Evolutionary conservation across 768 basidiomycete genomes (phyloP).

Genomic region (Lactarius indigo): DNA sequence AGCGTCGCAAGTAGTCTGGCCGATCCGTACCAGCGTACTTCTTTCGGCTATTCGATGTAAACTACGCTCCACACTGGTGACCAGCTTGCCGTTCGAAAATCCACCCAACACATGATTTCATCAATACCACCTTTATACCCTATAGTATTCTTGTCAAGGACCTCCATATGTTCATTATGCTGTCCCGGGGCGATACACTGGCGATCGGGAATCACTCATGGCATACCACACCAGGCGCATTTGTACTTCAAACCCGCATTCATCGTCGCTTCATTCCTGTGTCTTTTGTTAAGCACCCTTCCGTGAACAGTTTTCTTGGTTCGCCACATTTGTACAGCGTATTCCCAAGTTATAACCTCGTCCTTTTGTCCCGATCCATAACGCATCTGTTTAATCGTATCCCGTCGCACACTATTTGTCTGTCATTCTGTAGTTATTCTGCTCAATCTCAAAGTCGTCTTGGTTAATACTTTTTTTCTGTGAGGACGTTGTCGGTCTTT

Average conservation of each 20-base stretch:
- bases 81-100: constrained; percentile 11
- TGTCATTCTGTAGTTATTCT: constrained; percentile 72
- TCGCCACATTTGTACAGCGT: constrained; percentile 36
- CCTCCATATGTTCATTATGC: constrained; percentile 29
- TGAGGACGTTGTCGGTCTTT: background rate
- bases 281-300: constrained; percentile 31
- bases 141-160: constrained; percentile 25
- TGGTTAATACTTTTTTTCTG: constrained; percentile 4
- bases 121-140: constrained; percentile 26
- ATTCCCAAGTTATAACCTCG: constrained; percentile 27
- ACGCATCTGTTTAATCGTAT: constrained; percentile 63
- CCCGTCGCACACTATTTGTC: constrained; percentile 57
- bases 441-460: constrained; percentile 30
- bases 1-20: constrained; percentile 50
- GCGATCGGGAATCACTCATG: constrained; percentile 33
- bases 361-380: constrained; percentile 32
- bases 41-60: constrained; percentile 82
- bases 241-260: constrained; percentile 38
- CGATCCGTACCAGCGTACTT: constrained; percentile 73
- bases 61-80: constrained; percentile 22
- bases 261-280: constrained; percentile 32
- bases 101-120: constrained; percentile 16
- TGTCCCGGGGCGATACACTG: constrained; percentile 25
- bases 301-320: constrained; percentile 32
- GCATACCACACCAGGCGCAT: constrained; percentile 38